phyloP scores from a whole-genome alignment of 768 basidiomycete genomes.

The Mycena floridula region DNA sequence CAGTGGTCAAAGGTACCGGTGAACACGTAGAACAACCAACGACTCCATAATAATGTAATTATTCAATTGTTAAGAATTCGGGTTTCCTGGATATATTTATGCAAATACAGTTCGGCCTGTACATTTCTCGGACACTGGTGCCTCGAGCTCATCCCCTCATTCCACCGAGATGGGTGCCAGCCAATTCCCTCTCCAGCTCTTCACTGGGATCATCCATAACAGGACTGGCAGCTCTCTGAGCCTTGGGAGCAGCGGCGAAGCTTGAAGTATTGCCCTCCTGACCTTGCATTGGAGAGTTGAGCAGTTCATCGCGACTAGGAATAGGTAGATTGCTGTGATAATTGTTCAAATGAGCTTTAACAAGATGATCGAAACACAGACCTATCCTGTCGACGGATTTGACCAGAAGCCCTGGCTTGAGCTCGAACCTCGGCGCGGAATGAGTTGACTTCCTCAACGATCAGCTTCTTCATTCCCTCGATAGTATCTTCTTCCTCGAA shows the following conservation, averaged over 20 bases:
- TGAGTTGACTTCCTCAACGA: conserved; percentile 84
- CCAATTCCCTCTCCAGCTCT: conserved; percentile 83
- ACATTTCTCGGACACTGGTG: no score
- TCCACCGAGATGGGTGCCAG: conserved; percentile 51
- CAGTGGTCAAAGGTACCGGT: conserved; percentile 37
- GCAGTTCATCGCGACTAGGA: conserved; percentile 75
- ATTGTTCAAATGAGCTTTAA: background rate
- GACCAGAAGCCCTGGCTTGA: conserved; percentile 62
- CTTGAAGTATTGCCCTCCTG: conserved; percentile 66
- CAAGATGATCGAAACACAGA: conserved; percentile 19
- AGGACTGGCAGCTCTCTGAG: conserved; percentile 51
- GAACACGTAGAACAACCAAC: background rate
- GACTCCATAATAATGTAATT: no score
- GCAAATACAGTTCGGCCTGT: no score
- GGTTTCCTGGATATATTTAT: no score
- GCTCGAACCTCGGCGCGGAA: conserved; percentile 89
- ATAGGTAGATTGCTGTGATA: conserved; percentile 56
- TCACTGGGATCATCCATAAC: conserved; percentile 82
- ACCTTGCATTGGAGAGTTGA: conserved; percentile 70
- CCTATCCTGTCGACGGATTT: conserved; percentile 77
- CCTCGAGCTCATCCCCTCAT: conserved; percentile 4
- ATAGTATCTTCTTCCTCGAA: conserved; percentile 97
- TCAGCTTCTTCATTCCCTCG: conserved; percentile 95
- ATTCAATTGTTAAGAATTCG: no score
- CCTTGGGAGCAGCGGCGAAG: conserved; percentile 41